Evolutionary conservation across 139 green algal species (phyloP).

Genomic region (Chlorella sp.): DNA sequence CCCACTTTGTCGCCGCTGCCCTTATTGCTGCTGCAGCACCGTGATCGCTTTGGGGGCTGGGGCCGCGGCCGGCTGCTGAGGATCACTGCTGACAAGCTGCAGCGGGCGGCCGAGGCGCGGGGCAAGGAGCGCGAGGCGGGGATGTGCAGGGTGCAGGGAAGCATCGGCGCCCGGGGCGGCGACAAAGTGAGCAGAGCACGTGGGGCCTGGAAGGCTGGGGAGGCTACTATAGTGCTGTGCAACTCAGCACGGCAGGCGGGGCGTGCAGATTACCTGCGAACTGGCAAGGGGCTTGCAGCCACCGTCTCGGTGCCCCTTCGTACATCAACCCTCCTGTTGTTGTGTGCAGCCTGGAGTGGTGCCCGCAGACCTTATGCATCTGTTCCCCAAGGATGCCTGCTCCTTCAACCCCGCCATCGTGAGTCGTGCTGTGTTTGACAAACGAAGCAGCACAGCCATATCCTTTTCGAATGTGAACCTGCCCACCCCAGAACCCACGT

Average conservation of each 20-base stretch:
- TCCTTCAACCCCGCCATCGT: slow-evolving; percentile 11
- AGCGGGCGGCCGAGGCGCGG: slow-evolving; percentile 5
- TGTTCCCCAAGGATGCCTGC: slow-evolving; percentile 9
- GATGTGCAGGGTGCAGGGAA: background rate
- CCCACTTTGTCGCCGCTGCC: background rate
- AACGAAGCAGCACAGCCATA: too few relatives aligned
- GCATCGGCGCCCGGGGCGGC: background rate
- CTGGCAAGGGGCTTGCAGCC: too few relatives aligned
- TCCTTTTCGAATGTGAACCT: too few relatives aligned
- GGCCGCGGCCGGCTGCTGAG: slow-evolving; percentile 22
- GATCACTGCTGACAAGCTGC: slow-evolving; percentile 19
- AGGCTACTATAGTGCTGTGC: background rate
- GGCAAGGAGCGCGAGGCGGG: slow-evolving; percentile 6
- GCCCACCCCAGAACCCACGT: background rate
- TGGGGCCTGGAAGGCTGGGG: too few relatives aligned
- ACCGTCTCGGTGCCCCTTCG: too few relatives aligned
- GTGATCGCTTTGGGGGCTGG: background rate
- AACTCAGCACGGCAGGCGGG: background rate
- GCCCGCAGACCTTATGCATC: background rate
- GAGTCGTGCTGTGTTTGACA: background rate
- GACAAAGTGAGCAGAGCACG: background rate
- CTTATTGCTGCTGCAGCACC: background rate
- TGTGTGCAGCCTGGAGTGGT: background rate
- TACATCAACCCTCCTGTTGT: background rate
- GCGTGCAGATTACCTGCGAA: background rate